Evolutionary conservation across 371 early-diverging fungal genomes (phyloP).

Genomic region (Mortierella sp.): DNA sequence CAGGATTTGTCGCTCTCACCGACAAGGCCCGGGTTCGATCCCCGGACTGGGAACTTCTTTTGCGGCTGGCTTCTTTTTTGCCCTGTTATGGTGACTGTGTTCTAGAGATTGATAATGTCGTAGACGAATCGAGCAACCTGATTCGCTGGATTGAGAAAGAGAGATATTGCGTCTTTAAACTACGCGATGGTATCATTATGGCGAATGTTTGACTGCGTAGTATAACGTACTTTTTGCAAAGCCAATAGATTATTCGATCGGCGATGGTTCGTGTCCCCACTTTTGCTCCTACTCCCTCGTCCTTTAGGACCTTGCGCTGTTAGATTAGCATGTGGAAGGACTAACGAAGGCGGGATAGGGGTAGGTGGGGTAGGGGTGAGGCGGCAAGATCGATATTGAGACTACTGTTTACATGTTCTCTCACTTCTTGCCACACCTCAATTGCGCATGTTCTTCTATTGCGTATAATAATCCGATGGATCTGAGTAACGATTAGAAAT

Average conservation of each 20-base stretch:
- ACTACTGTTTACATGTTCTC: neutral
- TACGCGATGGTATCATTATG: slow-evolving; percentile 26
- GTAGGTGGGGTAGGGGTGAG: too few relatives aligned
- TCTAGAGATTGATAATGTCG: too few relatives aligned
- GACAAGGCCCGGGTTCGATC: slow-evolving; percentile 60
- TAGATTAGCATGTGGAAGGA: neutral
- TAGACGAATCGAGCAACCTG: too few relatives aligned
- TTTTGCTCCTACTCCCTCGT: neutral
- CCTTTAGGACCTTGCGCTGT: neutral
- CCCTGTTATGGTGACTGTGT: too few relatives aligned
- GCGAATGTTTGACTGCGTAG: slow-evolving; percentile 12
- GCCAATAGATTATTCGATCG: neutral
- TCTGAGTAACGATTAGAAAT: neutral
- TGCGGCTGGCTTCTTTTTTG: too few relatives aligned
- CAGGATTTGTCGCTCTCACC: slow-evolving; percentile 61
- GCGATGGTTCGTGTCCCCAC: neutral
- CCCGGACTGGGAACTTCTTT: slow-evolving; percentile 59
- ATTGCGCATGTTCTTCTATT: neutral
- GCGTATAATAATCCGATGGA: neutral
- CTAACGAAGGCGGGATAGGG: neutral
- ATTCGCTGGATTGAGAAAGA: neutral
- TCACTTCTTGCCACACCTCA: neutral
- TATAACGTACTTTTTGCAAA: neutral
- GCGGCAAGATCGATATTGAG: neutral
- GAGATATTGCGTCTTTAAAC: slow-evolving; percentile 1